These are phyloP conservation scores for Cryptococcus deneoformans DNA, from an alignment of 1,284 basidiomycete species.

Conservation along the genomic window DNA sequence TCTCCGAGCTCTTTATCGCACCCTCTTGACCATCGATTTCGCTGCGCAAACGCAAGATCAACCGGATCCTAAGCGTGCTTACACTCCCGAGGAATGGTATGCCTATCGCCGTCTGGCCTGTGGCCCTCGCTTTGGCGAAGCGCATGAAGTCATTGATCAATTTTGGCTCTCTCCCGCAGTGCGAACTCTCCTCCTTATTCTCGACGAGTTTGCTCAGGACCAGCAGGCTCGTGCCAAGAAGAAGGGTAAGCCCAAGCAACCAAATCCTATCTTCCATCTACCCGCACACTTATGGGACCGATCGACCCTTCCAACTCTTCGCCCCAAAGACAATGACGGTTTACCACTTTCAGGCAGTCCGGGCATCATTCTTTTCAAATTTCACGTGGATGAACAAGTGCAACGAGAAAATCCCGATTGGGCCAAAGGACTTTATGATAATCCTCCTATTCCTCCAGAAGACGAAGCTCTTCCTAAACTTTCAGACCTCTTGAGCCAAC, in stretches of 20 bases:
- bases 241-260: constrained; percentile 44
- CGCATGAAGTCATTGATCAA: constrained; percentile 44
- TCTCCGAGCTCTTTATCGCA: constrained; percentile 43
- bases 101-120: constrained; percentile 39
- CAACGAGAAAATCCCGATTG: constrained; percentile 39
- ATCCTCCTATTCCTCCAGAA: constrained; percentile 40
- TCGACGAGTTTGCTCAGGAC: constrained; percentile 38
- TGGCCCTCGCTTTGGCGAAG: constrained; percentile 24
- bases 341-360: constrained; percentile 29
- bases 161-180: constrained; percentile 39
- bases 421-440: constrained; percentile 43
- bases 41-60: constrained; percentile 39
- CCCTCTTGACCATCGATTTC: constrained; percentile 47
- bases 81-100: constrained; percentile 43
- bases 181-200: constrained; percentile 30
- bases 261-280: constrained; percentile 45
- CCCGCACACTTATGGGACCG: constrained; percentile 40
- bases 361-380: constrained; percentile 41
- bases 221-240: constrained; percentile 24
- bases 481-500: constrained; percentile 31
- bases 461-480: constrained; percentile 29
- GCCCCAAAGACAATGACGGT: constrained; percentile 36
- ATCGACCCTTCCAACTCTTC: constrained; percentile 28
- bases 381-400: constrained; percentile 43
- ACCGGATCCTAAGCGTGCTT: constrained; percentile 37